Conservation (phyloP, 768 basidiomycete species). For the Pulveroboletus ravenelii region DNA sequence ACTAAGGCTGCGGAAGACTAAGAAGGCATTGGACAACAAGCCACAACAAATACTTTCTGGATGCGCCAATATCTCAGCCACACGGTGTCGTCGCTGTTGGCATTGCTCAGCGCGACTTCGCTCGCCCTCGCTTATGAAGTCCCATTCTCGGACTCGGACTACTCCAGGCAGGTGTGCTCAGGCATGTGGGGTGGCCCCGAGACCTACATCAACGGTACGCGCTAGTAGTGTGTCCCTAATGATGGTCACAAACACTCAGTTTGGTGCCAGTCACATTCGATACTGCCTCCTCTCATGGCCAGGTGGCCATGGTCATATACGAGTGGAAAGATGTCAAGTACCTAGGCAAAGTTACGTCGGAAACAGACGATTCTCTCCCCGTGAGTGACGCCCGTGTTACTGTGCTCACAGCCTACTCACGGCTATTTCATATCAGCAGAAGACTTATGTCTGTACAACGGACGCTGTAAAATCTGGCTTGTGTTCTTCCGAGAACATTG, state of each 20-base stretch:
- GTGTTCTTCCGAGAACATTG: slow-evolving; percentile 66
- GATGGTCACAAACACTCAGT: slow-evolving; percentile 16
- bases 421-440: slow-evolving; percentile 48
- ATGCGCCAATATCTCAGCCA: slow-evolving; percentile 23
- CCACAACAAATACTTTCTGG: slow-evolving; percentile 26
- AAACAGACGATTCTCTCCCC: slow-evolving; percentile 51
- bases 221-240: slow-evolving; percentile 3
- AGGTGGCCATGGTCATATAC: slow-evolving; percentile 91
- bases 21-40: slow-evolving; percentile 19
- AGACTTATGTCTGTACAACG: slow-evolving; percentile 90
- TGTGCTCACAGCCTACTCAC: slow-evolving; percentile 15
- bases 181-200: slow-evolving; percentile 86
- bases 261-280: slow-evolving; percentile 68
- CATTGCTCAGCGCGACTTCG: slow-evolving; percentile 30
- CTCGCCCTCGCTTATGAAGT: slow-evolving; percentile 53
- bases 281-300: slow-evolving; percentile 61
- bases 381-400: slow-evolving; percentile 42
- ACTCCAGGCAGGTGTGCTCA: slow-evolving; percentile 86
- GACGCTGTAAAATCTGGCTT: slow-evolving; percentile 66
- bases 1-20: slow-evolving; percentile 2
- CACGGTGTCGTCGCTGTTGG: slow-evolving; percentile 14
- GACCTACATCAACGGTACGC: slow-evolving; percentile 79
- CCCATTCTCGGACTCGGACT: slow-evolving; percentile 70
- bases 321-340: slow-evolving; percentile 89
- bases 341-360: slow-evolving; percentile 67